phyloP scores from a whole-genome alignment of 2,329 filamentous ascomycete species.

The Xylariales sp. region DNA sequence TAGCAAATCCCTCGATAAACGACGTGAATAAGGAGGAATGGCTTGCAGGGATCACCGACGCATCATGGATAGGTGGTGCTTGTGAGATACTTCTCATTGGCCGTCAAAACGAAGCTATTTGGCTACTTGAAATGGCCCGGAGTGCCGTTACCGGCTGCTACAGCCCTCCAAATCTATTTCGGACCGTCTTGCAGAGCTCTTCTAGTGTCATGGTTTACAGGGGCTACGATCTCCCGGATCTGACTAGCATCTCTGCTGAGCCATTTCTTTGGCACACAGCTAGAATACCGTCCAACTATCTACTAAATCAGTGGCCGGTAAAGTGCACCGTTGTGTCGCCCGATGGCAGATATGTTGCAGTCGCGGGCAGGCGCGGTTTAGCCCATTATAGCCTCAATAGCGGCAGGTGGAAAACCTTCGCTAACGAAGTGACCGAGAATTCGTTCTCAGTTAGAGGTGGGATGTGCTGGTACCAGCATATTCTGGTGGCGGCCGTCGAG shows the following conservation, averaged over 20 bases:
- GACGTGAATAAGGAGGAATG: constrained; percentile 72
- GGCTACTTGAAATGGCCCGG: constrained; percentile 86
- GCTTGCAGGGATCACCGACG: constrained; percentile 74
- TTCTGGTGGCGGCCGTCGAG: constrained; percentile 91
- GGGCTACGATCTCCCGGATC: constrained; percentile 85
- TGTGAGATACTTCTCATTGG: constrained; percentile 77
- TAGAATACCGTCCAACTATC: constrained; percentile 77
- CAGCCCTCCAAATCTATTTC: constrained; percentile 83
- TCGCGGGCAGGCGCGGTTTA: constrained; percentile 88
- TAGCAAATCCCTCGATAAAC: constrained; percentile 60
- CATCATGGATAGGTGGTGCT: constrained; percentile 82
- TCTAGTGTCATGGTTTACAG: constrained; percentile 88
- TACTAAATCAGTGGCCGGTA: constrained; percentile 92
- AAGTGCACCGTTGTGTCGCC: constrained; percentile 80
- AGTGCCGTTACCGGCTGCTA: constrained; percentile 93
- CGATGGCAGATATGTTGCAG: constrained; percentile 89
- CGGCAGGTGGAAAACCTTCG: constrained; percentile 92
- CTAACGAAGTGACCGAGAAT: constrained; percentile 74
- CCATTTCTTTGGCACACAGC: constrained; percentile 93
- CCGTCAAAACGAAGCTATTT: constrained; percentile 71
- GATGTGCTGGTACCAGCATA: constrained; percentile 98
- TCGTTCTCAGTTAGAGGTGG: constrained; percentile 90
- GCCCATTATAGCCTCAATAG: constrained; percentile 95
- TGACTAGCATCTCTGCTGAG: constrained; percentile 88
- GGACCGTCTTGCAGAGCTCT: constrained; percentile 84